Conservation (phyloP, 768 basidiomycete species). For the Neoboletus brunneissimus region DNA sequence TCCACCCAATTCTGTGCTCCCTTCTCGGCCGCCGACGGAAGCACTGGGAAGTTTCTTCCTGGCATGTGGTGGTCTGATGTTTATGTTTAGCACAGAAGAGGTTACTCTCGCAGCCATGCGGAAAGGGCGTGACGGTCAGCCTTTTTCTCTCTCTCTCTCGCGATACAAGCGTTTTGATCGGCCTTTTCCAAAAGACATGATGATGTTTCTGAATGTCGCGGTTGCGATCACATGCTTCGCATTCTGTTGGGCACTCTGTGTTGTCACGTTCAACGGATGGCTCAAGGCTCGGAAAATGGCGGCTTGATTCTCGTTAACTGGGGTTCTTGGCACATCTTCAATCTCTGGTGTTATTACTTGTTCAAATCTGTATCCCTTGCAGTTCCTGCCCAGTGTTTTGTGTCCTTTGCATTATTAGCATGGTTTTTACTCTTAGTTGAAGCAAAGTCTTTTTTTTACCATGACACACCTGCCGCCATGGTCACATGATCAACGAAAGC, state of each 20-base stretch:
- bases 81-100: slow-evolving; percentile 90
- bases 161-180: slow-evolving; percentile 5
- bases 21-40: slow-evolving; percentile 92
- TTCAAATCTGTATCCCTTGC: not conserved
- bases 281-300: slow-evolving; percentile 46
- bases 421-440: not conserved
- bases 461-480: slow-evolving; percentile 13
- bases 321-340: not conserved
- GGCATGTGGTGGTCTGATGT: slow-evolving; percentile 83
- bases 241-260: slow-evolving; percentile 76
- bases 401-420: slow-evolving; percentile 1
- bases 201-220: slow-evolving; percentile 86
- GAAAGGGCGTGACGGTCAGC: slow-evolving; percentile 74
- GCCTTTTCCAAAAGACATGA: slow-evolving; percentile 52
- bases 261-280: slow-evolving; percentile 84
- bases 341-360: not conserved
- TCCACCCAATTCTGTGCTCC: slow-evolving; percentile 80
- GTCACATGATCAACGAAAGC: slow-evolving; percentile 63
- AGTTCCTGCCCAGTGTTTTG: not conserved
- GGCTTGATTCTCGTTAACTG: not conserved
- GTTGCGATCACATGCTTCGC: slow-evolving; percentile 84
- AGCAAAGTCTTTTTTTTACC: not conserved
- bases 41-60: slow-evolving; percentile 84
- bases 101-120: slow-evolving; percentile 90
- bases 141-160: not conserved